phyloP scores from a whole-genome alignment of 2,329 filamentous ascomycete species.

The Neopestalotiopsis sp. region DNA sequence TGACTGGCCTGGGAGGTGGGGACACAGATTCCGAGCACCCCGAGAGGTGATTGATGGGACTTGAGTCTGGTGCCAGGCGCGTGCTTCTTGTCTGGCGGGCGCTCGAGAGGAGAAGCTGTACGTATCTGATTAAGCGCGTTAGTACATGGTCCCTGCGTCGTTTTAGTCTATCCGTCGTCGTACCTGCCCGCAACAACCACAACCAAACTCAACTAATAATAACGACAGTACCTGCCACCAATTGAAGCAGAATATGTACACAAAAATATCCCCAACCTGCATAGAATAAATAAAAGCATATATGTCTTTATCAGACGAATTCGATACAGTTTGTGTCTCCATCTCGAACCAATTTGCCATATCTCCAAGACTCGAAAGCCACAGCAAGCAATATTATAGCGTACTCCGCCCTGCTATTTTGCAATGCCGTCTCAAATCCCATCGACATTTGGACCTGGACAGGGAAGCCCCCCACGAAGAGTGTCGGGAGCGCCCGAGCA shows the following conservation, averaged over 20 bases:
- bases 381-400: background rate
- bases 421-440: background rate
- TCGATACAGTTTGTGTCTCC: too few relatives aligned
- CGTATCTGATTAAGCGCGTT: background rate
- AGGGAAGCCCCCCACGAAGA: background rate
- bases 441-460: background rate
- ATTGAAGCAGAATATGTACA: too few relatives aligned
- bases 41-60: background rate
- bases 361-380: background rate
- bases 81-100: background rate
- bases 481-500: too few relatives aligned
- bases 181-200: too few relatives aligned
- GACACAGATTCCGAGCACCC: conserved; percentile 11
- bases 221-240: too few relatives aligned
- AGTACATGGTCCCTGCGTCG: background rate
- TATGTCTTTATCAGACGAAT: background rate
- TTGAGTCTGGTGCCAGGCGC: too few relatives aligned
- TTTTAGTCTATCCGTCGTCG: too few relatives aligned
- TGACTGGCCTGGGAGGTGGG: conserved; percentile 3
- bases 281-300: background rate
- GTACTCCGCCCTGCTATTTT: background rate
- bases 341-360: background rate
- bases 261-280: background rate
- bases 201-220: too few relatives aligned
- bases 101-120: background rate